Percentiles rank a stretch among this genome's conserved stretches.
Conservation (phyloP, 129 eudicot genomes). For the Pseudognaphalium luteoalbum region DNA sequence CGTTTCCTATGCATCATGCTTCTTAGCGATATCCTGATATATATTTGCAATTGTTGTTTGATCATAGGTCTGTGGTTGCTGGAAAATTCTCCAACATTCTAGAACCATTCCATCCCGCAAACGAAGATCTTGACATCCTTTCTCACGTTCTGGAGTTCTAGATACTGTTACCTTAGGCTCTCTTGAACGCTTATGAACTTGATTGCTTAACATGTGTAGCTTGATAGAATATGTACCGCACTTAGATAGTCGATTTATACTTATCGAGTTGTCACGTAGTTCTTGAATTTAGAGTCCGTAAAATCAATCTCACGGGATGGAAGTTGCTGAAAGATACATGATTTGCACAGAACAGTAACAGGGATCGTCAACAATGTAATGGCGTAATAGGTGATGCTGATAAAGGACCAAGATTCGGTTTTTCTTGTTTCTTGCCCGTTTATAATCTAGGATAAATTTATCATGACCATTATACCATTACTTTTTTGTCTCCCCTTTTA, state of each 20-base stretch:
- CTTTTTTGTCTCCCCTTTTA: no score
- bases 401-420: no score
- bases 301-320: background rate
- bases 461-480: no score
- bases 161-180: conserved; percentile 7
- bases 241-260: background rate
- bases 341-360: background rate
- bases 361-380: background rate
- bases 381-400: no score
- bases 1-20: no score
- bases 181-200: background rate
- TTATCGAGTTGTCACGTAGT: background rate
- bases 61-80: conserved; percentile 43
- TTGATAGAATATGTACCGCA: background rate
- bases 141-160: conserved; percentile 62
- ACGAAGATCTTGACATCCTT: conserved; percentile 68
- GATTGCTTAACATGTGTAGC: conserved; percentile 15
- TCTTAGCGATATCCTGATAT: conserved; percentile 29
- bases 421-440: no score
- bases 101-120: conserved; percentile 46
- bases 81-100: conserved; percentile 42
- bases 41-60: conserved; percentile 33
- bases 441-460: no score
- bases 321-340: background rate
- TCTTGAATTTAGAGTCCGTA: background rate